Base-by-base conservation (phyloP, 2,329 filamentous ascomycete genomes). In the Colletotrichum tropicale region DNA sequence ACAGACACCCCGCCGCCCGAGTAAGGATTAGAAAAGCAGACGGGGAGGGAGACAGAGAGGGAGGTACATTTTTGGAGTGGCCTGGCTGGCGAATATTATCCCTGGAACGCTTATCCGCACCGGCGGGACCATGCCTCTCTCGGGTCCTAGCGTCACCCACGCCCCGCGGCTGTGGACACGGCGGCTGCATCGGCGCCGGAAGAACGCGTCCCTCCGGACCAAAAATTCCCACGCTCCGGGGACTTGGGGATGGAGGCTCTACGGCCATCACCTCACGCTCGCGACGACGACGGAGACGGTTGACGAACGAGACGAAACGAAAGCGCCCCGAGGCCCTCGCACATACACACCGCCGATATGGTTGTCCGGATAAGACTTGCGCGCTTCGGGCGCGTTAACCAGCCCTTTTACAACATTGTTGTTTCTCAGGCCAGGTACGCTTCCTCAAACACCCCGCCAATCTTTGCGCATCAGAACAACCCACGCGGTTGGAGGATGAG, bases 371-470 rank as follows among this genome's bases (percentile, higher is more conserved):
- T 99, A 85, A 94, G 97, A 75, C 93, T 99, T 80, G 95, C 97
- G 80, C 96, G 97, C 85, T 98, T 98, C 85, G 96, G 96, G 83
- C 95, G 94, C 85, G 92, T 91, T 78, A 96, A 98, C 84, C 85
- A 91, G n/a, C 96, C 97, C 4, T 94, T 98, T 81, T 99, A 98
- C 90, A 99, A 99, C 88, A 98, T 99, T 78, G 95, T 98, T 79
- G 95, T 99, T 78, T 92, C 96, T 18, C 96, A 98, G 82, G 96
- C 96, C 62, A 93, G 96, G 95, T 98, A 91, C 78, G 89, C 78
- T 34, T 56, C 16, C 8, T 7, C 43, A 48, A 21, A 48, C 43
- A 48, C 18, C 16, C 38, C 38, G 18, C 30, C 21, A 38, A 7
- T 8, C 32, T 24, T 48, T 34, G 18, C 61, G 15, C 4, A 2